These are phyloP conservation scores for Penicillium sp. DNA, from an alignment of 2,329 filamentous ascomycete species.

Conservation along the genomic window DNA sequence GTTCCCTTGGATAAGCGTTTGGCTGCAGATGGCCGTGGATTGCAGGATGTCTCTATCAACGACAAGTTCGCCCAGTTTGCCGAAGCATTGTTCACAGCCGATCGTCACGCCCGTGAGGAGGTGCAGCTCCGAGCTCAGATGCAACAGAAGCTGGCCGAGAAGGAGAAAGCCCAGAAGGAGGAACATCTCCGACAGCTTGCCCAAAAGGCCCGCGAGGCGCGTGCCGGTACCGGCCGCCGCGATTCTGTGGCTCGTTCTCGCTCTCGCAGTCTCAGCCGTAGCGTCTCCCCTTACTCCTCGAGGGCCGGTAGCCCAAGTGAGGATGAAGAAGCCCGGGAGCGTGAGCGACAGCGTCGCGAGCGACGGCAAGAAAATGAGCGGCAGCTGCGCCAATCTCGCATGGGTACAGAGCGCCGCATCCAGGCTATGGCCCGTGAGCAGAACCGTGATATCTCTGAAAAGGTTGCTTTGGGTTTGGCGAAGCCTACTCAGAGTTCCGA, in stretches of 20 bases:
- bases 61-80: conserved; percentile 98
- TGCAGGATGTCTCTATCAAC: conserved; percentile 95
- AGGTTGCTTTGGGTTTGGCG: conserved; percentile 89
- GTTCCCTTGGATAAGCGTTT: conserved; percentile 93
- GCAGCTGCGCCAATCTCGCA: conserved; percentile 87
- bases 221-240: conserved; percentile 57
- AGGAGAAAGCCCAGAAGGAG: conserved; percentile 93
- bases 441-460: conserved; percentile 95
- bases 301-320: conserved; percentile 55
- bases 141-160: conserved; percentile 95
- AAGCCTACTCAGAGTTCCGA: conserved; percentile 92
- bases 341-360: conserved; percentile 77
- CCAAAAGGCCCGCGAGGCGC: conserved; percentile 87
- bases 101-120: conserved; percentile 92
- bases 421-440: conserved; percentile 95
- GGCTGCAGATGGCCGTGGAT: conserved; percentile 85
- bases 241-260: conserved; percentile 49
- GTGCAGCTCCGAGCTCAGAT: conserved; percentile 89
- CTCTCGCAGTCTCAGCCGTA: conserved; percentile 50
- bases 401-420: conserved; percentile 89
- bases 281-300: conserved; percentile 49
- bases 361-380: conserved; percentile 80
- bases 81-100: conserved; percentile 90
- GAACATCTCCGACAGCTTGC: conserved; percentile 86
- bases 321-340: conserved; percentile 74